Evolutionary conservation across 2,329 filamentous ascomycete genomes (phyloP), one percentile per base, ranked within the genome.

Genomic region (Teratosphaeria destructans): DNA sequence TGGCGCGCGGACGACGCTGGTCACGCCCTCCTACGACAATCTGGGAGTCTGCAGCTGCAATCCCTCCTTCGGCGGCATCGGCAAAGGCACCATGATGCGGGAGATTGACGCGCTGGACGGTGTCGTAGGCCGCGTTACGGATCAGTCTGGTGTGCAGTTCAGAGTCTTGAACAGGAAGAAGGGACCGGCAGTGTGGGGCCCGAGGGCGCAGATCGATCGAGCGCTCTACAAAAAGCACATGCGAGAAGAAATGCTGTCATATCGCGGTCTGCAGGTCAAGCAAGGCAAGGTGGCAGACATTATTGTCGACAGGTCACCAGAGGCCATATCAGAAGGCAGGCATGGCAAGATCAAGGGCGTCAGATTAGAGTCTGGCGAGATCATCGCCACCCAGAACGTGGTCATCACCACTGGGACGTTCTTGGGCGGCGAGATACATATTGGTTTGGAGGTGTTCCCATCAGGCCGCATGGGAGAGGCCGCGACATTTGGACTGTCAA

Each of bases 401-500:
- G 83, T 99, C 27, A 96, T 99, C 66, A 97, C 94, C 0, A 99
- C 94, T 0, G 94, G 94, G 0, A 99, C 94, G 0, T 99, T 99
- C 70, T 76, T 99, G 5, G 88, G 93, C 11, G 94, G 92, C 19
- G 94, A 99, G 74, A 99, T 99, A 63, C 94, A 99, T 68, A 95
- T 99, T 62, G 94, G 76, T 0, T 77, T 97, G 7, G 83, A 95
- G 57, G 82, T 81, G 3, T 96, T 85, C 70, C 92, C 94, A 0
- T 89, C 94, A 0, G 94, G 94, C 1, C 85, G 94, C 8, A 91
- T 99, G 79, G 94, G 93, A 11, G 94, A 99, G 76, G 89, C 89
- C 26, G 92, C 94, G 0, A 96, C 94, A 0, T 90, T 90, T 69
- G 93, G 93, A 0, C 77, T 99, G 59, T 96, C 92, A 79, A 94